These are phyloP conservation scores for Ceratobasidium papillatum DNA, from an alignment of 1,284 basidiomycete species.

Conservation along the genomic window DNA sequence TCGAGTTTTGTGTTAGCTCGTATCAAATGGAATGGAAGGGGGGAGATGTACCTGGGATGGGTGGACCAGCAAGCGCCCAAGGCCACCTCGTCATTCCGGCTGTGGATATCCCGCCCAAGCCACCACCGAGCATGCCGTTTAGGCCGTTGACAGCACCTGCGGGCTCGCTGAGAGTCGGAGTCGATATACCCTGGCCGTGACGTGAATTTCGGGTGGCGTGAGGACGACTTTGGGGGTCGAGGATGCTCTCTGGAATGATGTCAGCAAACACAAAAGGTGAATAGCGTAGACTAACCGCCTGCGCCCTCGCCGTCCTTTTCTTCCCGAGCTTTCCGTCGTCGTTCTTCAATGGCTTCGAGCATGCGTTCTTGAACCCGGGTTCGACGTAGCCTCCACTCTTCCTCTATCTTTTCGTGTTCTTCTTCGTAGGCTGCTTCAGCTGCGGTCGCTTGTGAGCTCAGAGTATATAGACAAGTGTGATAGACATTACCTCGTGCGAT, in stretches of 20 bases:
- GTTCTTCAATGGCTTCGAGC: slow-evolving; percentile 82
- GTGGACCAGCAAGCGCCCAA: slow-evolving; percentile 37
- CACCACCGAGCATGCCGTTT: slow-evolving; percentile 48
- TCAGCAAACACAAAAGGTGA: slow-evolving; percentile 15
- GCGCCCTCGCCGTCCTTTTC: slow-evolving; percentile 83
- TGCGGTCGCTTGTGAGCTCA: slow-evolving; percentile 7
- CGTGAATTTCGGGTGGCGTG: slow-evolving; percentile 81
- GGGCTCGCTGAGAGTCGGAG: slow-evolving; percentile 50
- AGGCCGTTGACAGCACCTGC: slow-evolving; percentile 50
- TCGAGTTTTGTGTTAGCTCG: not conserved
- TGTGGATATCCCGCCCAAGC: slow-evolving; percentile 9
- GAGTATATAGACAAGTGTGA: not conserved
- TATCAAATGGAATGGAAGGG: slow-evolving; percentile 60
- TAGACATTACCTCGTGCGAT: slow-evolving; percentile 19
- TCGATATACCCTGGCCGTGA: slow-evolving; percentile 68
- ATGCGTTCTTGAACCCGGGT: slow-evolving; percentile 75
- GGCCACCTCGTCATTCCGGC: slow-evolving; percentile 31
- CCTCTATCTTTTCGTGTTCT: slow-evolving; percentile 76
- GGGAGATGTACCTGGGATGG: slow-evolving; percentile 41
- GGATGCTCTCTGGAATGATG: slow-evolving; percentile 44
- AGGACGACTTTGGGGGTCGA: slow-evolving; percentile 77
- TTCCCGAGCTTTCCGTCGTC: slow-evolving; percentile 74
- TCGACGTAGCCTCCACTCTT: slow-evolving; percentile 76
- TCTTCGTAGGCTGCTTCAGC: slow-evolving; percentile 61
- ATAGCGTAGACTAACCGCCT: slow-evolving; percentile 54